Percentiles rank a stretch among this genome's conserved stretches.
These are phyloP conservation scores for Setomelanomma holmii DNA, from an alignment of 2,329 filamentous ascomycete genomes.

Conservation along the genomic window DNA sequence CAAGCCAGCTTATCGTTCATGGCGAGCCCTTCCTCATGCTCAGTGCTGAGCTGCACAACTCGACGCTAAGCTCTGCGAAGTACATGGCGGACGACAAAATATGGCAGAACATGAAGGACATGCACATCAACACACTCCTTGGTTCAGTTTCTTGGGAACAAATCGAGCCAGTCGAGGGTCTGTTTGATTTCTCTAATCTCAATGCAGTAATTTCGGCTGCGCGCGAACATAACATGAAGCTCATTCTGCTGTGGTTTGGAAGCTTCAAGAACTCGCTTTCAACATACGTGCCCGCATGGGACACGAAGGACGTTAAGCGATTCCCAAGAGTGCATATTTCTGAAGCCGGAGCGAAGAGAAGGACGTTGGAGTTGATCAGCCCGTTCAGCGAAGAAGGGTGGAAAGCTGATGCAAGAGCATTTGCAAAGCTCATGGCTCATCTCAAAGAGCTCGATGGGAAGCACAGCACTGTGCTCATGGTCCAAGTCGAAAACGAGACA, in stretches of 20 bases:
- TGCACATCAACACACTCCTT: conserved; percentile 55
- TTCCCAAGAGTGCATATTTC: conserved; percentile 34
- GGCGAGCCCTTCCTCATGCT: conserved; percentile 55
- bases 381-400: conserved; percentile 46
- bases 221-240: conserved; percentile 46
- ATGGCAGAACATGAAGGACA: conserved; percentile 53
- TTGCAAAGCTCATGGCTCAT: conserved; percentile 49
- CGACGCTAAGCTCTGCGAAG: conserved; percentile 53
- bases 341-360: conserved; percentile 26
- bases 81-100: conserved; percentile 52
- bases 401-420: conserved; percentile 51
- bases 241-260: conserved; percentile 58
- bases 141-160: conserved; percentile 57
- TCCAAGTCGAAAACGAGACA: conserved; percentile 65
- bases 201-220: conserved; percentile 51
- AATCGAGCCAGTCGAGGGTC: conserved; percentile 55
- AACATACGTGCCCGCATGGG: conserved; percentile 39
- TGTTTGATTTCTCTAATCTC: conserved; percentile 53
- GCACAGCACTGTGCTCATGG: conserved; percentile 62
- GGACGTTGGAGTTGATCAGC: conserved; percentile 30
- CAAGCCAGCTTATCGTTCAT: conserved; percentile 53
- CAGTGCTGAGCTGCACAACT: conserved; percentile 58
- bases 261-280: conserved; percentile 55
- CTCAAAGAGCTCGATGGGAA: conserved; percentile 54
- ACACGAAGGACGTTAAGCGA: conserved; percentile 44